Base-by-base conservation (phyloP, 306 rosid species). In the Hippophae gyantsensis region DNA sequence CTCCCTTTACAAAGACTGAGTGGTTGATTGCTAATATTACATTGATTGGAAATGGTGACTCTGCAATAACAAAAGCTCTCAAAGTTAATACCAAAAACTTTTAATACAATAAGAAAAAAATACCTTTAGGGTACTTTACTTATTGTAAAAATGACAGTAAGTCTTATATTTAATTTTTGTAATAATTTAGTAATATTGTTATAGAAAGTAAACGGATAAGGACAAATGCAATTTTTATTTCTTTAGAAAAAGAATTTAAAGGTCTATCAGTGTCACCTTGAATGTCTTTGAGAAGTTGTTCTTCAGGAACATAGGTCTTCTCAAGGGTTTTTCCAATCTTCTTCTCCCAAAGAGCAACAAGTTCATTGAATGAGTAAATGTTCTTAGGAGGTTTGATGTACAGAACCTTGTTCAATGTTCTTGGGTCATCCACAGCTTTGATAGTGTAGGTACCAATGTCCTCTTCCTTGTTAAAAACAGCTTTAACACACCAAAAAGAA, bases 281-380 rank as follows among this genome's bases (percentile, higher is more conserved):
- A 11, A 90, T 90, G 61, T 85, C 80, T 68, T 85, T 79, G 54
- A 90, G 90, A 64, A 90, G 5, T 50, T 87, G 80, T 42, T 90
- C 89, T 49, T 90, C 95, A 1, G 96, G 67, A 43, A 87, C 64
- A 60, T 78, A 74, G 63, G 10, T 48, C 57, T 83, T 90, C 42
- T 85, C 86, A 0, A 90, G 73, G 62, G 82, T 72, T 72, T 87
- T 83, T 47, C 86, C 95, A 13, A 87, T 90, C 71, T 87, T 90
- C 23, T 78, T 87, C 85, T 90, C 98, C 98, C 96, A 90, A 56
- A 85, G 58, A 42, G 96, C 81, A 0, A 85, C 95, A 26, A 90
- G 86, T 18, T 87, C 83, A 48, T 87, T 85, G 70, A 90, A 78
- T 23, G 98, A 79, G 81, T 74, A 71, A 6, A 55, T 82, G 83